These are phyloP conservation scores for Emericellopsis atlantica DNA, from an alignment of 2,329 filamentous ascomycete genomes.

Conservation along the genomic window DNA sequence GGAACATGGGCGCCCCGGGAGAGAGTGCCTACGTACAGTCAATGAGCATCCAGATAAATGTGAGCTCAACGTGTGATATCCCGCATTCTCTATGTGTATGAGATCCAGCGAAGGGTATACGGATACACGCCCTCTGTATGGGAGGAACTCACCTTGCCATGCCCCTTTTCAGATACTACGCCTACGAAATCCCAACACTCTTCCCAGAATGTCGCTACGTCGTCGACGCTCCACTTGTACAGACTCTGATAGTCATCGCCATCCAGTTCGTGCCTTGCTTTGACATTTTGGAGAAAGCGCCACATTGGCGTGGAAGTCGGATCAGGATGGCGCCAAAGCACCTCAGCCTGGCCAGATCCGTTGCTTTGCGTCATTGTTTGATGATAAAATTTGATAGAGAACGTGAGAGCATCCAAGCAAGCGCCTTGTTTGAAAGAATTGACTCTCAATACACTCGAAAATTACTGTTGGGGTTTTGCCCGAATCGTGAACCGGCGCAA, in stretches of 20 bases:
- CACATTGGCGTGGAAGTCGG: conserved; percentile 59
- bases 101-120: too few species aligned
- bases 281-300: conserved; percentile 58
- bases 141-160: conserved; percentile 33
- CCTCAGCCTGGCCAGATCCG: conserved; percentile 13
- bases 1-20: conserved; percentile 63
- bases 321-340: conserved; percentile 60
- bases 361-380: neutral
- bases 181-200: conserved; percentile 76
- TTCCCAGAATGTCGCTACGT: conserved; percentile 70
- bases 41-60: neutral
- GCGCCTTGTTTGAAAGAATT: too few species aligned
- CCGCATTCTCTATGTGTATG: neutral
- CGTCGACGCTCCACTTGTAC: conserved; percentile 72
- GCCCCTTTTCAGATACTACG: conserved; percentile 54
- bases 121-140: too few species aligned
- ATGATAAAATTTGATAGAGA: neutral
- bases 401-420: neutral
- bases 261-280: conserved; percentile 49
- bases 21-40: conserved; percentile 36
- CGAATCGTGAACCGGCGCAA: conserved; percentile 1
- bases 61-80: neutral
- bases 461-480: neutral
- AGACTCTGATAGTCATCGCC: conserved; percentile 61
- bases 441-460: neutral